These are phyloP conservation scores for Elongisporangium anandrum DNA, from an alignment of 352 stramenopile species.

Conservation along the genomic window DNA sequence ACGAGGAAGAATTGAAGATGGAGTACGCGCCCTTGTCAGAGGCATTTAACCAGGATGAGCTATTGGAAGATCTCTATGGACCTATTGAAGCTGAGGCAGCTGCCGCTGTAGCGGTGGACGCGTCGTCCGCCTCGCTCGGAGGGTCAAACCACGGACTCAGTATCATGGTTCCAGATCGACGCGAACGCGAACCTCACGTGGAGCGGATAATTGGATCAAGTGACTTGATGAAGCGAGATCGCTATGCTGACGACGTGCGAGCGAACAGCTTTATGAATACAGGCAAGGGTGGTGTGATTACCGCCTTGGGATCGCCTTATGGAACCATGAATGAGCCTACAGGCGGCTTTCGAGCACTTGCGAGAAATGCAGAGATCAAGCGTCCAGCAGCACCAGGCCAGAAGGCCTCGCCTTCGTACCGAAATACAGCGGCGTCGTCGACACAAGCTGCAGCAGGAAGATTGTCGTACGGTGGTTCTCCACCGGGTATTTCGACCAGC, in stretches of 20 bases:
- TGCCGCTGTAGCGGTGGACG: neutral
- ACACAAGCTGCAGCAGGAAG: neutral
- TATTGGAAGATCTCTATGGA: constrained; percentile 65
- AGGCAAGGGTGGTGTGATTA: constrained; percentile 6
- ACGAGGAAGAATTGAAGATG: constrained; percentile 74
- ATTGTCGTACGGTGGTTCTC: neutral
- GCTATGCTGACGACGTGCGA: neutral
- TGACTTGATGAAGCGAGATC: constrained; percentile 38
- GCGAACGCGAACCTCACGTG: constrained; percentile 29
- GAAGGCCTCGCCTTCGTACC: neutral
- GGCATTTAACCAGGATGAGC: constrained; percentile 56
- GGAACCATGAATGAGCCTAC: neutral
- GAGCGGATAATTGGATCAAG: constrained; percentile 29
- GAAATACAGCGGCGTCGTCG: neutral
- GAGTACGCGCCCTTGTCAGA: constrained; percentile 61
- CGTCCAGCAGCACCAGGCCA: neutral
- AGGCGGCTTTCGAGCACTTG: neutral
- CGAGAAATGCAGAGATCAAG: neutral
- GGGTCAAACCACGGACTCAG: neutral
- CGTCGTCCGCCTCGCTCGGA: neutral
- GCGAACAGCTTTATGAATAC: neutral
- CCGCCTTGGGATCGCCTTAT: constrained; percentile 6
- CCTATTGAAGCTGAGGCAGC: constrained; percentile 27
- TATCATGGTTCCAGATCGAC: neutral
- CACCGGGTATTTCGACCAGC: neutral